Evolutionary conservation across 2,329 filamentous ascomycete species (phyloP), one percentile per base, ranked within the genome.

Genomic region (Polytolypa hystricis): DNA sequence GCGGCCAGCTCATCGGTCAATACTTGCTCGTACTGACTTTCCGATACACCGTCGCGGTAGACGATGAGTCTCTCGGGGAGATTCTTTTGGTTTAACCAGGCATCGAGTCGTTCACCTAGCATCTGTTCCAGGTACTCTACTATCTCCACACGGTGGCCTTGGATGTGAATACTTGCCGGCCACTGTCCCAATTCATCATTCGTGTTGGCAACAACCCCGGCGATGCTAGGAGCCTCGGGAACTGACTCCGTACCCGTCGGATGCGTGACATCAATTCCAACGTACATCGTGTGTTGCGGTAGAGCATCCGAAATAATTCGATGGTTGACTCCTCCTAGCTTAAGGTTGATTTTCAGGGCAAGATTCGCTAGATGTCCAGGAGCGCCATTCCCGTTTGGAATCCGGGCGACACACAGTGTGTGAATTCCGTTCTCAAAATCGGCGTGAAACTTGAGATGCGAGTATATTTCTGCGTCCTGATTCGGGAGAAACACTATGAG

Each of bases 231-330:
- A 0, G 81, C 74, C 0, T 56, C 56, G 1, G 65, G 57, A 0
- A 65, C 55, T 3, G 71, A 77, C 0, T 73, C 74, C 0, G 77
- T 73, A 9, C 39, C 36, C 11, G 85, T 89, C 0, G 87, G 86
- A 50, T 94, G 87, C 0, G 85, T 93, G 1, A 94, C 85, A 51
- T 94, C 87, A 45, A 91, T 79, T 0, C 87, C 86, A 5, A 91
- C 74, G 1, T 94, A 63, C 78, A 95, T 94, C 0, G 85, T 91
- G 46, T 77, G 77, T 72, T 73, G 19, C 79, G 11, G 10, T 11
- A 30, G 11, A 4, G 14, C 11, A 30, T 30, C 15, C 8, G 10
- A 4, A 15, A 11, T 10, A 93, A 62, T n/a, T 60, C 61, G 52
- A 91, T 84, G 50, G 87, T 87, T n/a, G 70, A 60, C 1, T 81